phyloP scores from a whole-genome alignment of 768 basidiomycete species.

The Glaciozyma antarctica region DNA sequence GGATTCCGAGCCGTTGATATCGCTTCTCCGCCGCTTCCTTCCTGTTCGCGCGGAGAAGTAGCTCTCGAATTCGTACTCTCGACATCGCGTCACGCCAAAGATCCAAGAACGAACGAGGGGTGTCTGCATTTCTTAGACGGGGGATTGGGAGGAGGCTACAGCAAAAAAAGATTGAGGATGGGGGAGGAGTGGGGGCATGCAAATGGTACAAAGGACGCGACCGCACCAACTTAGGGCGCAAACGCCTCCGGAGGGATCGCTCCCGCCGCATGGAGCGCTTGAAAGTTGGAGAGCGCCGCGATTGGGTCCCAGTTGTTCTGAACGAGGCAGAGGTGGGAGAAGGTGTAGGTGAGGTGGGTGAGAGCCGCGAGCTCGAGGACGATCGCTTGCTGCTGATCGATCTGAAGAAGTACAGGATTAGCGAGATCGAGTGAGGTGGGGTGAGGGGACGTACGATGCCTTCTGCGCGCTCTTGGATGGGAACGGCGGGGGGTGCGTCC shows the following conservation, averaged over 20 bases:
- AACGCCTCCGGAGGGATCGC: constrained; percentile 33
- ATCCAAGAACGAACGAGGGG: no score
- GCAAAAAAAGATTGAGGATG: no score
- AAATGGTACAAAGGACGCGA: no score
- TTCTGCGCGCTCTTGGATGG: constrained; percentile 15
- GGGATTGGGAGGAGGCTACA: no score
- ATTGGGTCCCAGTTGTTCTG: constrained; percentile 78
- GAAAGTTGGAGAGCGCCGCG: constrained; percentile 71
- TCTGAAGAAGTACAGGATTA: constrained; percentile 41
- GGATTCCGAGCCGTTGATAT: no score
- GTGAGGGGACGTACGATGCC: constrained; percentile 19
- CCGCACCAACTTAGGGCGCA: background rate
- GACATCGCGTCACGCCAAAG: no score
- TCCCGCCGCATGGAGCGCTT: constrained; percentile 51
- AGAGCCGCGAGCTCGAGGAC: constrained; percentile 60
- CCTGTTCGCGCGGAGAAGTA: no score
- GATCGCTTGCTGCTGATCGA: constrained; percentile 59
- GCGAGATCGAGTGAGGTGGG: background rate
- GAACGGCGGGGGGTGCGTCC: constrained; percentile 7
- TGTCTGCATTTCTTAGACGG: no score
- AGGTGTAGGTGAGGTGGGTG: constrained; percentile 70
- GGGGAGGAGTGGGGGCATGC: no score
- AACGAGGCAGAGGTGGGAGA: constrained; percentile 71
- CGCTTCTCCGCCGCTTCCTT: no score
- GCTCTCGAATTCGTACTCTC: no score